Evolutionary conservation across 768 basidiomycete species (phyloP).

Genomic region (Serendipita sp.): DNA sequence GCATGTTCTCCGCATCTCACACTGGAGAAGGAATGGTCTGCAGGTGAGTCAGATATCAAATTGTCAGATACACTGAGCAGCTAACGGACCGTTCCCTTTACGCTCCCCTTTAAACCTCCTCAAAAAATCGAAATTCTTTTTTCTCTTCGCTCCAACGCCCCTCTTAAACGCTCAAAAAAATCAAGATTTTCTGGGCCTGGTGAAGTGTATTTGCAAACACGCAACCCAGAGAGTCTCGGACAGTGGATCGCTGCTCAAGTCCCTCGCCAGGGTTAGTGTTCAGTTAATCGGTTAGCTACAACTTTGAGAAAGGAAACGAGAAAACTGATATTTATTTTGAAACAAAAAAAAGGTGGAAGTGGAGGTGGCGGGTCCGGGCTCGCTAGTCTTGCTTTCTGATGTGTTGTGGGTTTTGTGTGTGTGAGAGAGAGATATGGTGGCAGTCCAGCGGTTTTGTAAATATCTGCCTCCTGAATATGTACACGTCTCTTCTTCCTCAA

Average conservation of each 20-base stretch:
- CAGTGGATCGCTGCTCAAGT: slow-evolving; percentile 20
- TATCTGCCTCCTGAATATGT: too few relatives aligned
- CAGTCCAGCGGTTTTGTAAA: too few relatives aligned
- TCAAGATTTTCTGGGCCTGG: slow-evolving; percentile 17
- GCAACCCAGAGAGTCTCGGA: slow-evolving; percentile 19
- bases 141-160: not conserved
- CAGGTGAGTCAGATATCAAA: slow-evolving; percentile 13
- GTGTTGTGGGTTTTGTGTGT: not conserved
- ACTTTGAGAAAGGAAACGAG: too few relatives aligned
- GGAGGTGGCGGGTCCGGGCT: not conserved
- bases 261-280: slow-evolving; percentile 13
- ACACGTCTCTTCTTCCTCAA: too few relatives aligned
- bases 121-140: too few relatives aligned
- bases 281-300: slow-evolving; percentile 20
- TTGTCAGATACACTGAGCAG: too few relatives aligned
- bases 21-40: slow-evolving; percentile 23
- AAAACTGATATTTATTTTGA: too few relatives aligned
- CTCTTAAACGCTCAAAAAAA: slow-evolving; percentile 16
- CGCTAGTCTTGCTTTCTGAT: not conserved
- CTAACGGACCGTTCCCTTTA: too few relatives aligned
- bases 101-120: too few relatives aligned
- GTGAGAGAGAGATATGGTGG: too few relatives aligned
- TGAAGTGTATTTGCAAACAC: slow-evolving; percentile 21
- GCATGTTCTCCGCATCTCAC: slow-evolving; percentile 17
- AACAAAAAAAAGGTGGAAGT: not conserved